Conservation (phyloP, 2,329 filamentous ascomycete species). For the Parasarocladium wereldwijsianum region DNA sequence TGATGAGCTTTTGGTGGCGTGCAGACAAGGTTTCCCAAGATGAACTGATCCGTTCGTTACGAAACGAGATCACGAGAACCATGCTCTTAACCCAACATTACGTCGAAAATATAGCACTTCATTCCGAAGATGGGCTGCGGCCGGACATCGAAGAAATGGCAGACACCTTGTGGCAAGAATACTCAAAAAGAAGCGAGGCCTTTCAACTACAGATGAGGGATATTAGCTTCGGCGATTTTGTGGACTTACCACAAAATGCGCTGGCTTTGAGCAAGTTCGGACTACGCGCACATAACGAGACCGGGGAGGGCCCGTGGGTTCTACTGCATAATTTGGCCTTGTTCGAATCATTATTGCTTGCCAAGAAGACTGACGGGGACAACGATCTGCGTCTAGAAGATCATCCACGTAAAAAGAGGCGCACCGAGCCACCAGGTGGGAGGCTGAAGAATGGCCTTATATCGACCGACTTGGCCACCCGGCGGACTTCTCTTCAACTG, state of each 20-base stretch:
- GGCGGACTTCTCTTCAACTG: slow-evolving; percentile 39
- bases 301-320: slow-evolving; percentile 46
- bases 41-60: slow-evolving; percentile 45
- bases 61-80: slow-evolving; percentile 64
- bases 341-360: slow-evolving; percentile 34
- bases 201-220: slow-evolving; percentile 69
- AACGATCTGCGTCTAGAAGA: slow-evolving; percentile 12
- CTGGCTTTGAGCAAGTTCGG: slow-evolving; percentile 36
- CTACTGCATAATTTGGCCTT: slow-evolving; percentile 42
- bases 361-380: slow-evolving; percentile 7
- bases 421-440: slow-evolving; percentile 24
- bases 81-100: slow-evolving; percentile 53
- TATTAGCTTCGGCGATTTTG: slow-evolving; percentile 38
- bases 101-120: slow-evolving; percentile 39
- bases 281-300: slow-evolving; percentile 34
- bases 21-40: slow-evolving; percentile 49
- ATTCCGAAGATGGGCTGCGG: slow-evolving; percentile 24
- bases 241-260: slow-evolving; percentile 25
- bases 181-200: slow-evolving; percentile 53
- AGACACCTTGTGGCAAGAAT: slow-evolving; percentile 64
- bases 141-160: slow-evolving; percentile 48
- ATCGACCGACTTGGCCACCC: slow-evolving; percentile 26
- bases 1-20: slow-evolving; percentile 66
- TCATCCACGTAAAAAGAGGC: slow-evolving; percentile 38
- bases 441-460: slow-evolving; percentile 34